A percentile compares a stretch with the other conserved stretches of the same genome.
Conservation (phyloP, 306 rosid genomes). For the Fragaria iinumae region DNA sequence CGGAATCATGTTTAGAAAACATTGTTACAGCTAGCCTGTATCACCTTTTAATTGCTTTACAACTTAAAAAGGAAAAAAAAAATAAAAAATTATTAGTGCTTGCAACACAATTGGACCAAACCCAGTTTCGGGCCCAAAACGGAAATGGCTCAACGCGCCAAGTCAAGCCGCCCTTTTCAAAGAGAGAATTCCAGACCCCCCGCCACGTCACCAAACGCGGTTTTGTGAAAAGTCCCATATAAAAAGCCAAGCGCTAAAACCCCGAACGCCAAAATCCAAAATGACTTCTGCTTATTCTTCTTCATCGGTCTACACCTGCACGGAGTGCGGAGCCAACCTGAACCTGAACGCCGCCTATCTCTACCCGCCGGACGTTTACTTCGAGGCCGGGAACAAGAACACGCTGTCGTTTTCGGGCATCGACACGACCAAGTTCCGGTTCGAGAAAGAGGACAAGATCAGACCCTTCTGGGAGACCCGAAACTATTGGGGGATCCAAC, state of each 20-base stretch:
- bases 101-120: neutral
- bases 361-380: conserved; percentile 65
- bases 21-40: no score
- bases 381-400: conserved; percentile 88
- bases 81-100: no score
- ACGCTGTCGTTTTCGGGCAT: conserved; percentile 67
- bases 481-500: conserved; percentile 86
- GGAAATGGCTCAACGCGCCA: neutral
- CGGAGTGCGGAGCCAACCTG: conserved; percentile 62
- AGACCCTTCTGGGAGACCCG: conserved; percentile 77
- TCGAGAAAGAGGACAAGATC: conserved; percentile 79
- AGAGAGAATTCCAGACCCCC: neutral
- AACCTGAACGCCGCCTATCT: conserved; percentile 46
- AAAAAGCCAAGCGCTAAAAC: neutral
- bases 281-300: neutral
- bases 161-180: neutral
- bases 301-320: conserved; percentile 57
- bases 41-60: no score
- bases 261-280: neutral
- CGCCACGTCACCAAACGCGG: conserved; percentile 9
- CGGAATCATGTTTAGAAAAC: no score
- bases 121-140: neutral
- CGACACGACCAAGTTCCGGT: conserved; percentile 60
- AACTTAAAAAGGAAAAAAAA: no score
- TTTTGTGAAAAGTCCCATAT: neutral